These are phyloP conservation scores for Pseudozyma tsukubaensis DNA, from an alignment of 1,284 basidiomycete genomes.

Conservation along the genomic window DNA sequence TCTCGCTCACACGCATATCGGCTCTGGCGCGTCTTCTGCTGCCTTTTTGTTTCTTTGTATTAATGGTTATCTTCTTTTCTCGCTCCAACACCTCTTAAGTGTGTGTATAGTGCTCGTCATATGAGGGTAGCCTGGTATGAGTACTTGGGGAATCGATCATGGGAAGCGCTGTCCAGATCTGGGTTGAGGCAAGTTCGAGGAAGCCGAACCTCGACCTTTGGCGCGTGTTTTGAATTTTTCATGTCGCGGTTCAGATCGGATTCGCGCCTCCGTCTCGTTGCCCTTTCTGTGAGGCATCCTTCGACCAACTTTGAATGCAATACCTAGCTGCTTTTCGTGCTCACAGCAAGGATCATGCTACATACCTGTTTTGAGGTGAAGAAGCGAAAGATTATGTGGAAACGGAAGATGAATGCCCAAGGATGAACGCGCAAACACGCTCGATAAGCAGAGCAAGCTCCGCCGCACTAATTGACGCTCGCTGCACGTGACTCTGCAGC, in stretches of 20 bases:
- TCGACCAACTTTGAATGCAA: too few relatives aligned
- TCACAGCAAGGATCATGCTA: too few relatives aligned
- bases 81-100: slow-evolving; percentile 4
- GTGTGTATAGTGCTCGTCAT: background rate
- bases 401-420: background rate
- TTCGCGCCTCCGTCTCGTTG: background rate
- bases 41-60: slow-evolving; percentile 49
- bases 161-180: background rate
- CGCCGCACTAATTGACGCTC: slow-evolving; percentile 48
- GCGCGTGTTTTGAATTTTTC: slow-evolving; percentile 25
- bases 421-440: background rate
- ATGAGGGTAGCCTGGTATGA: background rate
- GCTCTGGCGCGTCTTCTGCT: slow-evolving; percentile 23
- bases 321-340: too few relatives aligned
- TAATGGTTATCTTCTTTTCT: slow-evolving; percentile 49
- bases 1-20: slow-evolving; percentile 13
- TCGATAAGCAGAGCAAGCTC: background rate
- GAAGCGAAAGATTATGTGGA: background rate
- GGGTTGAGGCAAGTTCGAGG: background rate
- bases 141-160: background rate
- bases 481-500: slow-evolving; percentile 48
- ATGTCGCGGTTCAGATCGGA: slow-evolving; percentile 20
- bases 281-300: too few relatives aligned
- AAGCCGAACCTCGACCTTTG: background rate
- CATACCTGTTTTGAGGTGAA: too few relatives aligned